A percentile compares a stretch with the other conserved stretches of the same genome.
phyloP scores from a whole-genome alignment of 768 basidiomycete species.

The Phylloporus sp. region DNA sequence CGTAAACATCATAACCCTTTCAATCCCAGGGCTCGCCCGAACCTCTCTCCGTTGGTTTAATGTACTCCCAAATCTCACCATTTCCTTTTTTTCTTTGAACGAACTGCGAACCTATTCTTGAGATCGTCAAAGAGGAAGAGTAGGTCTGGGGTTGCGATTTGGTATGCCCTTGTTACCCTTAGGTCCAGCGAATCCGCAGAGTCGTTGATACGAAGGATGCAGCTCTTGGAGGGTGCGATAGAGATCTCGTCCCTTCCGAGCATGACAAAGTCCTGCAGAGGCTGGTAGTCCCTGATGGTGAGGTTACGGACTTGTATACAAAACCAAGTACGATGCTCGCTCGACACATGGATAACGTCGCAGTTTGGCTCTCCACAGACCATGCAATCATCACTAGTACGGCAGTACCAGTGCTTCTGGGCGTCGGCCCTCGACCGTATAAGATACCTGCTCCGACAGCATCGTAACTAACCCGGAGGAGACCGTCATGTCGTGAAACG shows the following conservation, averaged over 20 bases:
- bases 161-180: background rate
- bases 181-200: too few relatives aligned
- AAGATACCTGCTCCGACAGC: background rate
- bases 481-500: background rate
- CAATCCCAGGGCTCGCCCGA: background rate
- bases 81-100: background rate
- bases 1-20: too few relatives aligned
- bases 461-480: background rate
- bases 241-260: constrained; percentile 1
- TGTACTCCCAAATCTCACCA: background rate
- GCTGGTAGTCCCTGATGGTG: background rate
- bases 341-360: constrained; percentile 1
- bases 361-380: constrained; percentile 1
- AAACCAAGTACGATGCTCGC: background rate
- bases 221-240: background rate
- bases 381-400: background rate
- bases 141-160: background rate
- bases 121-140: background rate
- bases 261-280: background rate
- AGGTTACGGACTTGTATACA: background rate
- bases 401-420: constrained; percentile 2
- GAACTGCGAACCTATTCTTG: background rate
- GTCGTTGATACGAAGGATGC: background rate
- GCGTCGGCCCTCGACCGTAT: background rate
- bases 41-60: background rate